Evolutionary conservation across 164 flowering plant genomes (phyloP).

Genomic region (Nelumbo lutea): DNA sequence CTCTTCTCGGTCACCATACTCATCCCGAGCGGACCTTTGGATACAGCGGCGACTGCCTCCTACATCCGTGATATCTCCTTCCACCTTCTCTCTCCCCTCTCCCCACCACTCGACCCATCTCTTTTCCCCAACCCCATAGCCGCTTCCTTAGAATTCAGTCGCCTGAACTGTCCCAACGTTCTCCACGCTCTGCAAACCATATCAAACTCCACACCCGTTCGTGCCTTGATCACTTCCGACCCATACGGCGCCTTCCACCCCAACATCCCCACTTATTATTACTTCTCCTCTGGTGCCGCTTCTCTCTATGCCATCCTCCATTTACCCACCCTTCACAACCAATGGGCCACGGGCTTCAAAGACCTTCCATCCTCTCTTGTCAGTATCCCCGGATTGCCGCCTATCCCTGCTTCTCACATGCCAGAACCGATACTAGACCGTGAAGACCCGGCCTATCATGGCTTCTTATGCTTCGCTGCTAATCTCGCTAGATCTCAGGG

Average conservation of each 20-base stretch:
- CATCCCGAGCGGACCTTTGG: constrained; percentile 23
- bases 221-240: constrained; percentile 24
- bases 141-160: constrained; percentile 20
- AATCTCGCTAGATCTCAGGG: constrained; percentile 19
- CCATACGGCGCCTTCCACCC: constrained; percentile 18
- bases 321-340: constrained; percentile 25
- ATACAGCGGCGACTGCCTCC: constrained; percentile 27
- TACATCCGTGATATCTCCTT: constrained; percentile 36
- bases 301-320: constrained; percentile 21
- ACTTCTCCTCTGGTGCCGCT: constrained; percentile 32
- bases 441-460: constrained; percentile 14
- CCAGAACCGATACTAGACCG: constrained; percentile 25
- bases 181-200: constrained; percentile 25
- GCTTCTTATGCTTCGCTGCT: constrained; percentile 7
- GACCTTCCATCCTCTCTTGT: constrained; percentile 12
- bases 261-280: constrained; percentile 37
- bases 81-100: constrained; percentile 28
- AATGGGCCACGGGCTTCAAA: constrained; percentile 12
- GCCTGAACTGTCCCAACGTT: constrained; percentile 30
- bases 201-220: constrained; percentile 18
- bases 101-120: constrained; percentile 5
- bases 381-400: constrained; percentile 40
- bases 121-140: constrained; percentile 4
- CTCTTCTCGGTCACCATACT: constrained; percentile 33
- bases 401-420: constrained; percentile 24